Percentiles rank a stretch among this genome's conserved stretches.
Evolutionary conservation across 257 asterid genomes (phyloP).

Genomic region (Solanum virginianum): DNA sequence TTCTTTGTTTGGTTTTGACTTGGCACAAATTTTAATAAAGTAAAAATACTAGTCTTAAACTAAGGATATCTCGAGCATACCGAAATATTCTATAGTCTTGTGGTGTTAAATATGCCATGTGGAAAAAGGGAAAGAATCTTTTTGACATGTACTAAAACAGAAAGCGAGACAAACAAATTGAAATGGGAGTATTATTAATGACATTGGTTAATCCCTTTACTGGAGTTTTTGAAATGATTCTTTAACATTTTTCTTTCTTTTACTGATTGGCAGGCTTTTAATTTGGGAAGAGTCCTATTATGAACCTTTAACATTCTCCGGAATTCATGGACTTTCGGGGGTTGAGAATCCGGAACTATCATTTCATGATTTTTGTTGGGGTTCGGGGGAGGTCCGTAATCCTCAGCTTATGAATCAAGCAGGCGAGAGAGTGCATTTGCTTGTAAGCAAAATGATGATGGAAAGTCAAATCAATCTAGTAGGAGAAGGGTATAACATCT

Average conservation of each 20-base stretch:
- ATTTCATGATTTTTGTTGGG: slow-evolving; percentile 10
- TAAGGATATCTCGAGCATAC: too few species aligned
- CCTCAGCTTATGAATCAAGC: slow-evolving; percentile 13
- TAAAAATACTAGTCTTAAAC: too few species aligned
- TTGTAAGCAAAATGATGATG: slow-evolving; percentile 88
- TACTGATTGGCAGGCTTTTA: slow-evolving; percentile 53
- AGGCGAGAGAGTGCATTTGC: slow-evolving; percentile 48
- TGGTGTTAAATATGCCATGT: too few species aligned
- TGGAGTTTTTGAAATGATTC: neutral
- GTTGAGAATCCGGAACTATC: slow-evolving; percentile 7
- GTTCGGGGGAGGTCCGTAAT: slow-evolving; percentile 2
- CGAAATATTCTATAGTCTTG: too few species aligned
- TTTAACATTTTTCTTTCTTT: neutral
- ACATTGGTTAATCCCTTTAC: neutral
- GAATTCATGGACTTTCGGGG: slow-evolving; percentile 15
- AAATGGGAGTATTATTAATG: too few species aligned
- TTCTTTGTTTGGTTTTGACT: too few species aligned
- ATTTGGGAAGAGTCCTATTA: slow-evolving; percentile 86
- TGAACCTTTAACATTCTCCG: slow-evolving; percentile 25
- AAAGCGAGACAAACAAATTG: too few species aligned
- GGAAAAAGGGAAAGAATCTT: too few species aligned
- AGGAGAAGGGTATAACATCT: slow-evolving; percentile 70
- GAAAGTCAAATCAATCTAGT: slow-evolving; percentile 54
- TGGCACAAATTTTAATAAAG: too few species aligned
- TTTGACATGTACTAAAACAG: too few species aligned